Evolutionary conservation across 1,139 yeast species (phyloP).

Genomic region (Pichia sp.): DNA sequence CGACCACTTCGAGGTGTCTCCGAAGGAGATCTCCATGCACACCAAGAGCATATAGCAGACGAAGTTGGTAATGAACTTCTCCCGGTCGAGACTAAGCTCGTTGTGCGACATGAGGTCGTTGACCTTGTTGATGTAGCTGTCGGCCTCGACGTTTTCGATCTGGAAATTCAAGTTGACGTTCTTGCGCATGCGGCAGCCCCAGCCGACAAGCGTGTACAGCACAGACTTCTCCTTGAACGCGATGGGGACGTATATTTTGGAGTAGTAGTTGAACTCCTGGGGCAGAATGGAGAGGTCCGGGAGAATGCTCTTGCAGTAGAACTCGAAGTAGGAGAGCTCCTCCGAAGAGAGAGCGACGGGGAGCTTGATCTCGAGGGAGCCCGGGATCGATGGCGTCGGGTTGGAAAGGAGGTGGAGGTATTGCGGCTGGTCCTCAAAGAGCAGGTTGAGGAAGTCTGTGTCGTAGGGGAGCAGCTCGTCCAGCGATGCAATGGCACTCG

Average conservation of each 20-base stretch:
- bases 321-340: conserved; percentile 30
- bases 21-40: conserved; percentile 36
- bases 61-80: conserved; percentile 30
- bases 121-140: conserved; percentile 23
- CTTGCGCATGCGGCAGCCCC: conserved; percentile 31
- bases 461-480: conserved; percentile 12
- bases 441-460: conserved; percentile 13
- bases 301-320: conserved; percentile 31
- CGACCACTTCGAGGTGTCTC: conserved; percentile 36
- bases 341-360: conserved; percentile 23
- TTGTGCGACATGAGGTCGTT: conserved; percentile 13
- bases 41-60: conserved; percentile 34
- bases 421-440: conserved; percentile 19
- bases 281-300: conserved; percentile 34
- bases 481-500: neutral
- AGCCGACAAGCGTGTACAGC: conserved; percentile 32
- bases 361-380: conserved; percentile 20
- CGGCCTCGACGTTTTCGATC: conserved; percentile 22
- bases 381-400: conserved; percentile 10
- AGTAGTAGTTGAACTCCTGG: conserved; percentile 33
- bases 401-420: conserved; percentile 12
- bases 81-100: conserved; percentile 16
- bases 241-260: conserved; percentile 34
- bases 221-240: conserved; percentile 33
- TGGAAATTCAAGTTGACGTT: conserved; percentile 23